phyloP scores from a whole-genome alignment of 2,329 filamentous ascomycete species.

The Parastagonospora avenae region DNA sequence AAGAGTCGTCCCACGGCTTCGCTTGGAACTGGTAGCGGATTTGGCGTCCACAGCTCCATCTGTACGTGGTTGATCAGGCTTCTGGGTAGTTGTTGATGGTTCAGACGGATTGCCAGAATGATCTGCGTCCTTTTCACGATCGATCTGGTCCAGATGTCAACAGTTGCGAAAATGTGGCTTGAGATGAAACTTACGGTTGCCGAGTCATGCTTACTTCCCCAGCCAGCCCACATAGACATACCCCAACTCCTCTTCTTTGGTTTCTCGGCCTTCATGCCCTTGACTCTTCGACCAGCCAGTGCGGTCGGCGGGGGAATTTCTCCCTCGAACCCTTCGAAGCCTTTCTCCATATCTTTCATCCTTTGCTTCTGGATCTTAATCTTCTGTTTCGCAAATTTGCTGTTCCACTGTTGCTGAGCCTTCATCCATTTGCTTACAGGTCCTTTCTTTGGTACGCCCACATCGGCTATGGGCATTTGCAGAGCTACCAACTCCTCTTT shows the following conservation, averaged over 20 bases:
- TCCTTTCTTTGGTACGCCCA: constrained; percentile 79
- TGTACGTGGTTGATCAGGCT: constrained; percentile 4
- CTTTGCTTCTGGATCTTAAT: constrained; percentile 74
- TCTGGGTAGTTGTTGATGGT: constrained; percentile 34
- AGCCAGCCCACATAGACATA: constrained; percentile 81
- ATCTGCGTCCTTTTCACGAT: constrained; percentile 40
- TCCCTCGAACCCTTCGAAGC: constrained; percentile 71
- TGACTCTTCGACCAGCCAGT: constrained; percentile 71
- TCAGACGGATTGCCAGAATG: constrained; percentile 18
- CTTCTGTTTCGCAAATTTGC: constrained; percentile 71
- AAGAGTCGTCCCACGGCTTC: constrained; percentile 10
- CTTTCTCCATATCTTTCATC: constrained; percentile 72
- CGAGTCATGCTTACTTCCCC: constrained; percentile 89
- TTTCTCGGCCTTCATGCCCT: constrained; percentile 53
- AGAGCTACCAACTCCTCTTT: constrained; percentile 70
- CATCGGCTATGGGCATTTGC: constrained; percentile 64
- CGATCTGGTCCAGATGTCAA: constrained; percentile 28
- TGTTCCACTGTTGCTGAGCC: constrained; percentile 74
- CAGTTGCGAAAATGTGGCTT: not conserved
- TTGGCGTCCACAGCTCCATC: constrained; percentile 45
- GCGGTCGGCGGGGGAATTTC: constrained; percentile 85
- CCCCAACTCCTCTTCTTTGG: constrained; percentile 72
- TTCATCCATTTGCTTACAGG: constrained; percentile 84
- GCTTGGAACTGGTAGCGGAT: constrained; percentile 5
- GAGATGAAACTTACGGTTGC: constrained; percentile 59